phyloP scores from a whole-genome alignment of 768 basidiomycete genomes.

The Pulveroboletus sp. region DNA sequence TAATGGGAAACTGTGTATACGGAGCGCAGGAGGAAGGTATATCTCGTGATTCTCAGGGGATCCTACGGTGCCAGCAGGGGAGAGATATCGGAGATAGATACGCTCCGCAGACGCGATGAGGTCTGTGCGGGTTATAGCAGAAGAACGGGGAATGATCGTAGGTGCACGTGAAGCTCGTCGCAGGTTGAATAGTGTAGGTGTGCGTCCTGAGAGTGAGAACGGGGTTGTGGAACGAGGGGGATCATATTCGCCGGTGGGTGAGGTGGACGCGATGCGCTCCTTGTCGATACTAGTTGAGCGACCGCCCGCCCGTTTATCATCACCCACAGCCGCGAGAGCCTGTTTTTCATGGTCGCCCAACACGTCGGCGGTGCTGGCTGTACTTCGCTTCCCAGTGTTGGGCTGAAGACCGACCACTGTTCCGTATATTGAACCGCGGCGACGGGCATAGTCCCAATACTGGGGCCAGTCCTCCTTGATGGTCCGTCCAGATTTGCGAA shows the following conservation, averaged over 20 bases:
- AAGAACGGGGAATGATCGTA: slow-evolving; percentile 88
- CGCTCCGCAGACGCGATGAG: slow-evolving; percentile 93
- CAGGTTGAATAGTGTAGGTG: slow-evolving; percentile 72
- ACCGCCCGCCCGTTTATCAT: slow-evolving; percentile 47
- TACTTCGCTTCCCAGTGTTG: slow-evolving; percentile 69
- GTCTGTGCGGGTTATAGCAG: slow-evolving; percentile 87
- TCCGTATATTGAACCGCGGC: slow-evolving; percentile 91
- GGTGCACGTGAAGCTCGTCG: slow-evolving; percentile 86
- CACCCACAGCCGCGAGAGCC: slow-evolving; percentile 47
- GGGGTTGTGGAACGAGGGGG: slow-evolving; percentile 72
- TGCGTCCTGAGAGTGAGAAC: slow-evolving; percentile 72
- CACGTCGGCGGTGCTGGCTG: slow-evolving; percentile 74
- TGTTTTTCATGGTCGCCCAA: slow-evolving; percentile 69
- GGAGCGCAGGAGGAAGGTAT: slow-evolving; percentile 90
- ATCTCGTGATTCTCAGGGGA: slow-evolving; percentile 94
- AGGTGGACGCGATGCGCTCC: slow-evolving; percentile 43
- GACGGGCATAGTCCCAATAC: slow-evolving; percentile 92
- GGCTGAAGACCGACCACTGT: slow-evolving; percentile 78
- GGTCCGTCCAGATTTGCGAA: slow-evolving; percentile 88
- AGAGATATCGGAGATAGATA: slow-evolving; percentile 93
- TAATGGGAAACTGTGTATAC: slow-evolving; percentile 88
- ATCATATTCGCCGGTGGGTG: slow-evolving; percentile 46
- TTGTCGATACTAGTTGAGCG: slow-evolving; percentile 50
- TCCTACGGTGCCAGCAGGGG: slow-evolving; percentile 71
- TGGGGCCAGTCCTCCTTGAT: slow-evolving; percentile 99